phyloP scores from a whole-genome alignment of 2,329 filamentous ascomycete species.

The Calonectria honghensis region DNA sequence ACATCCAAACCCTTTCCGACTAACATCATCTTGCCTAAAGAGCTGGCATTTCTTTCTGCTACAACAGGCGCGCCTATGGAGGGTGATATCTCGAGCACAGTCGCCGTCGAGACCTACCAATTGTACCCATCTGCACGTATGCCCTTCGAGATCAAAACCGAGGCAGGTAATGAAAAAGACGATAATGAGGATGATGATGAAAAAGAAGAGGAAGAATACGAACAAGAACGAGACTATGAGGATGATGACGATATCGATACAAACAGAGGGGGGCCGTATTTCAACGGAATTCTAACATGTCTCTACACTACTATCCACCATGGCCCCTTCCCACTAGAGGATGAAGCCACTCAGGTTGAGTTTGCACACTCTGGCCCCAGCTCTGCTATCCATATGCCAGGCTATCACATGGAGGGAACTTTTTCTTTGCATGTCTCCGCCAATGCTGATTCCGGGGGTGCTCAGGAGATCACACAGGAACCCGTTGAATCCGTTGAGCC shows the following conservation, averaged over 20 bases:
- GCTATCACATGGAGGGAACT: no score
- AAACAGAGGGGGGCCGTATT: neutral
- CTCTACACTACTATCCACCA: neutral
- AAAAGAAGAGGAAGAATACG: neutral
- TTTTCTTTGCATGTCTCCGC: neutral
- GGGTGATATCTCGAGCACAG: neutral
- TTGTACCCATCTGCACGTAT: neutral
- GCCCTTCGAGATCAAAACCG: neutral
- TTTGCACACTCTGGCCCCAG: neutral
- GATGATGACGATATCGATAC: neutral
- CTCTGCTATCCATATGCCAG: neutral
- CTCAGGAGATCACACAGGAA: neutral
- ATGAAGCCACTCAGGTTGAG: neutral
- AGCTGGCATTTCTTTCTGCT: neutral
- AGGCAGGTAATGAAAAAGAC: neutral
- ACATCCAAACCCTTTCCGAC: conserved; percentile 2
- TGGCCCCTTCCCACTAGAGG: neutral
- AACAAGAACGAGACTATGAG: neutral
- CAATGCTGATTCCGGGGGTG: neutral
- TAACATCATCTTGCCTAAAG: neutral
- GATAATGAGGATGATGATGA: neutral
- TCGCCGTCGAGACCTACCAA: no score
- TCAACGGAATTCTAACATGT: neutral
- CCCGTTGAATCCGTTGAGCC: no score
- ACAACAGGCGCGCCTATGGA: neutral